Percentiles rank a stretch among this genome's conserved stretches.
Evolutionary conservation across 345 rosid genomes (phyloP).

Genomic region (Eucalyptus shirleyi): DNA sequence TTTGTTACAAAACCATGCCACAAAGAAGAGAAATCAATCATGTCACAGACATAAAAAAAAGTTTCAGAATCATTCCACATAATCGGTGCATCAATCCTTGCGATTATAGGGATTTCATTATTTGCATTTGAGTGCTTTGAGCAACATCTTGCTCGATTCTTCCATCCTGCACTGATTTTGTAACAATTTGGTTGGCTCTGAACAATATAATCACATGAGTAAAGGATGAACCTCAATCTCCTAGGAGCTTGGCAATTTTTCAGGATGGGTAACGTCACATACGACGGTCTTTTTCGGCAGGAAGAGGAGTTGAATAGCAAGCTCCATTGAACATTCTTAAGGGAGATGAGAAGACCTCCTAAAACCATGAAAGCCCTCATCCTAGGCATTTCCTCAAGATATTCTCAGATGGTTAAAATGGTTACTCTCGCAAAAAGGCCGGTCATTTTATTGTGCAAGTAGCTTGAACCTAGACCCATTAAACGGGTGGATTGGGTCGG

Average conservation of each 20-base stretch:
- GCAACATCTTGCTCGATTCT: background rate
- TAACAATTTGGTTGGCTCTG: background rate
- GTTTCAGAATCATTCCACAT: background rate
- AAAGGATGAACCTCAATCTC: background rate
- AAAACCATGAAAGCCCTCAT: too few species aligned
- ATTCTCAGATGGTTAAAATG: too few species aligned
- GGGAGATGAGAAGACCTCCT: too few species aligned
- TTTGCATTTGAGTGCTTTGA: background rate
- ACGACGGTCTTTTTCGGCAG: too few species aligned
- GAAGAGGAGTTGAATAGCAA: too few species aligned
- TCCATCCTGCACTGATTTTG: background rate
- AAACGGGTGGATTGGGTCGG: too few species aligned
- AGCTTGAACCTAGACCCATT: too few species aligned
- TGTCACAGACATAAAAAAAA: background rate
- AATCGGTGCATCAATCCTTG: background rate
- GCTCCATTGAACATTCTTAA: too few species aligned
- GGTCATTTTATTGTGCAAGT: too few species aligned
- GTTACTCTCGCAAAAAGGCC: too few species aligned
- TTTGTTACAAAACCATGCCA: background rate
- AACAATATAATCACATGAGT: background rate
- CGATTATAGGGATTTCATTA: background rate
- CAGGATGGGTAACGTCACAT: rapidly evolving
- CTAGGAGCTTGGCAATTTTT: background rate
- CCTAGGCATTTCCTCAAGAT: too few species aligned
- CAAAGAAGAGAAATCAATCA: background rate